These are phyloP conservation scores for Allantophomopsis lycopodina DNA, from an alignment of 2,329 filamentous ascomycete species.

Conservation along the genomic window DNA sequence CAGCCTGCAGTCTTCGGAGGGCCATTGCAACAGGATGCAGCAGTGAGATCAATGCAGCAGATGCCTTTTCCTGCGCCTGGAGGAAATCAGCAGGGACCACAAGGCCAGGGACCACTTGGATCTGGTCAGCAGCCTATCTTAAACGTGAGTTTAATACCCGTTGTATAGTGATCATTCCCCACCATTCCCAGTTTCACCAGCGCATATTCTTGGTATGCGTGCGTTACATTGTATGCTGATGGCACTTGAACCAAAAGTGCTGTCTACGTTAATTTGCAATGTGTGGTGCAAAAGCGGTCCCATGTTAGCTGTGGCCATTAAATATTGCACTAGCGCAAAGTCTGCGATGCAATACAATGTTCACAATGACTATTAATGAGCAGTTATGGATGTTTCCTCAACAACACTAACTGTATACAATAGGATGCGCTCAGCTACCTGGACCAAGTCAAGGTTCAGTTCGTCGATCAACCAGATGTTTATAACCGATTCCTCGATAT, in stretches of 20 bases:
- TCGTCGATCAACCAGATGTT: constrained; percentile 90
- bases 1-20: constrained; percentile 56
- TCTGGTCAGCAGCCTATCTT: constrained; percentile 79
- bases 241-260: too few relatives aligned
- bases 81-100: constrained; percentile 15
- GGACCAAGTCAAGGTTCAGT: constrained; percentile 97
- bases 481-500: constrained; percentile 97
- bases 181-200: too few relatives aligned
- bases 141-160: constrained; percentile 35
- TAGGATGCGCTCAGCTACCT: constrained; percentile 84
- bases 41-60: constrained; percentile 46
- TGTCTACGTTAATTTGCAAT: too few relatives aligned
- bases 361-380: too few relatives aligned
- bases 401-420: constrained; percentile 7
- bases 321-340: too few relatives aligned
- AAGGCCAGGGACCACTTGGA: constrained; percentile 37
- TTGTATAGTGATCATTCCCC: too few relatives aligned
- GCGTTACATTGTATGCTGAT: too few relatives aligned
- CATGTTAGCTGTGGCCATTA: too few relatives aligned
- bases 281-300: too few relatives aligned
- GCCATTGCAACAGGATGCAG: constrained; percentile 29
- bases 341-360: too few relatives aligned
- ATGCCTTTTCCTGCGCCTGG: constrained; percentile 35
- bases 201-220: too few relatives aligned
- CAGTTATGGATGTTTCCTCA: too few relatives aligned